Conservation (phyloP, 164 flowering plant genomes). For the Piper betle region DNA sequence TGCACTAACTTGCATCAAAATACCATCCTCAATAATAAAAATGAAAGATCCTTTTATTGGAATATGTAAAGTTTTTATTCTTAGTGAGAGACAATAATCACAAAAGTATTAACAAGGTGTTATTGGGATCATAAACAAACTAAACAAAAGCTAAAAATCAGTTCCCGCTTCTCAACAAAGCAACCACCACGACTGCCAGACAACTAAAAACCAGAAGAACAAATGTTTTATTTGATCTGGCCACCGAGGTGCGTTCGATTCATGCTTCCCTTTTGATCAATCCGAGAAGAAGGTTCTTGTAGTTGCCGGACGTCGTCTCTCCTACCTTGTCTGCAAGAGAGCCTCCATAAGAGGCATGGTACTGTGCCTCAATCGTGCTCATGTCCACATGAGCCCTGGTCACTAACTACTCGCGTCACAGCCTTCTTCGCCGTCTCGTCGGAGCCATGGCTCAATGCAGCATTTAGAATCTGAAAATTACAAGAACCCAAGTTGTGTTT, state of each 20-base stretch:
- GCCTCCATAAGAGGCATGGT: conserved; percentile 24
- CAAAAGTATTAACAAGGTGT: too few species aligned
- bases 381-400: conserved; percentile 56
- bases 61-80: too few species aligned
- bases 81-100: too few species aligned
- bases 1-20: too few species aligned
- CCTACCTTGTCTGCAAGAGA: conserved; percentile 36
- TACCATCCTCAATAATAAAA: too few species aligned
- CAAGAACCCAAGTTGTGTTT: neutral
- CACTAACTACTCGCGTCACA: conserved; percentile 47
- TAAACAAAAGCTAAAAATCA: too few species aligned
- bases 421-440: conserved; percentile 46
- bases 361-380: conserved; percentile 46
- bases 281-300: conserved; percentile 55
- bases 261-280: conserved; percentile 23
- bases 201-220: too few species aligned
- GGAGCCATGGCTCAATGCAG: conserved; percentile 21
- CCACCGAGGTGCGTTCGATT: neutral
- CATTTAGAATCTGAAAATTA: conserved; percentile 34
- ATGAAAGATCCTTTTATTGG: too few species aligned
- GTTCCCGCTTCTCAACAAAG: too few species aligned
- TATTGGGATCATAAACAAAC: too few species aligned
- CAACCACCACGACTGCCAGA: too few species aligned
- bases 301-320: conserved; percentile 41
- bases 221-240: too few species aligned